Evolutionary conservation across 1,284 basidiomycete species (phyloP), one percentile per base, ranked within the genome.

Genomic region (Farysia itapuensis): DNA sequence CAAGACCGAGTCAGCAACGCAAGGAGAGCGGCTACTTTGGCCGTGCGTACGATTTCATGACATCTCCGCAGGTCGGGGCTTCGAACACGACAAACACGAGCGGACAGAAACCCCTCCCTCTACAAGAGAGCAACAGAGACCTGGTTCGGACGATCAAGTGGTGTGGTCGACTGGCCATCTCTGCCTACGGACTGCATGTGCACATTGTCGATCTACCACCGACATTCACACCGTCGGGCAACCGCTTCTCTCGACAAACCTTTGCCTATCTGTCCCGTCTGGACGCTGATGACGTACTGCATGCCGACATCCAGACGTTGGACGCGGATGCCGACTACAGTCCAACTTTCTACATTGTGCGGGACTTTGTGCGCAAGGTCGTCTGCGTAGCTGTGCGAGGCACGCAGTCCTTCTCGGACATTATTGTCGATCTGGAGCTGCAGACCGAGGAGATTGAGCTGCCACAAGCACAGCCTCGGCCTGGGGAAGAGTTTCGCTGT

Each of bases 371-470:
- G 6, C 67, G 72, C 33, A 68, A 69, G 46, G 64, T 67, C 28
- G 64, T 75, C 35, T 70, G 70, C 35, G 72, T 75, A 0, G 66
- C 70, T 4, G 67, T 75, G 5, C 64, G 73, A 3, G 73, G 73
- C 7, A 75, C 72, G 13, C 73, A 75, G 35, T 71, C 68, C 6
- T 70, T 75, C 36, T 66, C 66, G 13, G 73, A 75, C 43, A 74
- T 75, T 43, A 74, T 75, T 11, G 71, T 74, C 15, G 73, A 75
- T 43, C 36, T 75, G 29, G 73, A 75, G 20, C 46, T 75, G 53
- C 54, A 58, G 21, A 67, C 70, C 12, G 66, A 68, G 39, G 58
- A 67, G 45, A 48, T 75, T 19, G 64, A 64, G 32, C 58, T 75
- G 24, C 53, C 70, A 5, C 63, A 66, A 19, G 49, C 63, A 25